These are phyloP conservation scores for Ustilago loliicola DNA, from an alignment of 1,284 basidiomycete genomes.

Conservation along the genomic window DNA sequence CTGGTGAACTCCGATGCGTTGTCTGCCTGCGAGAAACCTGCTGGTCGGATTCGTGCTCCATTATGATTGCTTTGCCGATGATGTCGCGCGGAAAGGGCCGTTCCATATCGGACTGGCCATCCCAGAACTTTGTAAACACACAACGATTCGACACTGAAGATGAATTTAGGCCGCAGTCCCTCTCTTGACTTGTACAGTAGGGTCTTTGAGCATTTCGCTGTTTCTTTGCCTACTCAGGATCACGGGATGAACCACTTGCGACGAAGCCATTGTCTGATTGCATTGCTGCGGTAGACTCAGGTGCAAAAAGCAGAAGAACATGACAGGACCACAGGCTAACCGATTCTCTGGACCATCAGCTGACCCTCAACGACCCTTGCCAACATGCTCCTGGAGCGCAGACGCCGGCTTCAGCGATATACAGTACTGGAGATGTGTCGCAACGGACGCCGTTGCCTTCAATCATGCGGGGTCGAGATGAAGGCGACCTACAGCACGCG, in stretches of 20 bases:
- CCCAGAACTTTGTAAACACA: neutral
- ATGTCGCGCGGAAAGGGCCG: constrained; percentile 2
- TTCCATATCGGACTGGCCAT: neutral
- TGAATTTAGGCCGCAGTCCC: neutral
- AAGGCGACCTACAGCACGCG: too few relatives aligned
- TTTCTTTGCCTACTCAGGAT: too few relatives aligned
- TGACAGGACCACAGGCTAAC: neutral
- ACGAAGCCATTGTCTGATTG: too few relatives aligned
- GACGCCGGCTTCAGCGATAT: too few relatives aligned
- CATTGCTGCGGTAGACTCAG: too few relatives aligned
- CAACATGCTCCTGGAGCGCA: too few relatives aligned
- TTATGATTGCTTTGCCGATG: neutral
- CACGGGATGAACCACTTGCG: too few relatives aligned
- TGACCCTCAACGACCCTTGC: too few relatives aligned
- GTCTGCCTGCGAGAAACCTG: too few relatives aligned
- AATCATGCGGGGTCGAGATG: neutral
- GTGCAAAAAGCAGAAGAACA: neutral
- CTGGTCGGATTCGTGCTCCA: neutral
- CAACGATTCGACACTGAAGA: neutral
- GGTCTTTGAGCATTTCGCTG: too few relatives aligned
- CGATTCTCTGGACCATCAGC: neutral
- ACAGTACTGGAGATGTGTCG: neutral
- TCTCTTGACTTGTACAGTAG: too few relatives aligned
- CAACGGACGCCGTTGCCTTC: neutral
- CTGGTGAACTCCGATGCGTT: neutral